These are phyloP conservation scores for Dothistroma septosporum DNA, from an alignment of 2,329 filamentous ascomycete species.

Conservation along the genomic window DNA sequence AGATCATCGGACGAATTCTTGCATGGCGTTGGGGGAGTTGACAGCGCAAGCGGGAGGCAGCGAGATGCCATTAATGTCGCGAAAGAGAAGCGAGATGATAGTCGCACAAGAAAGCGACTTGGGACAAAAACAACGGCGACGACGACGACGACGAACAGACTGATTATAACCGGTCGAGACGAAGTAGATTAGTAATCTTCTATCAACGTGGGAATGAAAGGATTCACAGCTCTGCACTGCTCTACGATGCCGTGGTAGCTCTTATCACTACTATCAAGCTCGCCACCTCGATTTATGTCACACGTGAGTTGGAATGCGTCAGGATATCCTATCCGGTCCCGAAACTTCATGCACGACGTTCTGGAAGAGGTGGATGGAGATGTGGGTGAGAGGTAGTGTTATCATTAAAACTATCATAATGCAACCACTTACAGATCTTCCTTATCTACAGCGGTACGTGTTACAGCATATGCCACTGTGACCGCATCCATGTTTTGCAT, in stretches of 20 bases:
- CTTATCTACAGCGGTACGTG: no score
- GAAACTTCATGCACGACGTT: no score
- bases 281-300: no score
- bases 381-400: no score
- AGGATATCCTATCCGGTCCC: no score
- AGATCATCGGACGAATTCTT: neutral
- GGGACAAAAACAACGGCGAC: neutral
- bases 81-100: neutral
- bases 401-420: no score
- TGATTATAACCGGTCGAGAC: neutral
- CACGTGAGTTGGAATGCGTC: no score
- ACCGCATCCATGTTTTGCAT: no score
- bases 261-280: neutral
- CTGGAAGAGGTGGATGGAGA: no score
- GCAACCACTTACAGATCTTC: no score
- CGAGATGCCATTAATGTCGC: neutral
- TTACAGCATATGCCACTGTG: no score
- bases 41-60: neutral
- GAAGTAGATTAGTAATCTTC: neutral
- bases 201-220: neutral
- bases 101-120: neutral
- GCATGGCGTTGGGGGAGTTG: neutral
- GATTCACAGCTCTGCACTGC: neutral
- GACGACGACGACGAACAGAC: neutral
- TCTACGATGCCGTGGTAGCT: neutral